phyloP scores from a whole-genome alignment of 2,329 filamentous ascomycete genomes.

The Hirsutella thompsonii region DNA sequence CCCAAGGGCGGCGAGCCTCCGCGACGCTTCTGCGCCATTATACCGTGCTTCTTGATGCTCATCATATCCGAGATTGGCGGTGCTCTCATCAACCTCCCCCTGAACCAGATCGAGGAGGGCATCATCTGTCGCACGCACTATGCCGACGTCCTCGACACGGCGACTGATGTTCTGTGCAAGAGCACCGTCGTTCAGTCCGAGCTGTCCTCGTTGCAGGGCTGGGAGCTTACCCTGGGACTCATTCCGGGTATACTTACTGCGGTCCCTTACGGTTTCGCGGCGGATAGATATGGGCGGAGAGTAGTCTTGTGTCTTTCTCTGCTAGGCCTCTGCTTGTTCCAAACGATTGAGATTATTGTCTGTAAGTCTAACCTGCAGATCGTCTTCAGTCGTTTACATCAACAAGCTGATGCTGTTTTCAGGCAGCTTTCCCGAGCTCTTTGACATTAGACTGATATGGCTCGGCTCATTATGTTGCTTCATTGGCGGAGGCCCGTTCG shows the following conservation, averaged over 20 bases:
- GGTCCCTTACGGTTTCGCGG: not conserved
- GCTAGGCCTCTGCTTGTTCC: not conserved
- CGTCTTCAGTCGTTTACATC: too few species aligned
- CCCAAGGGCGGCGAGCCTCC: not conserved
- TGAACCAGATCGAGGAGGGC: constrained; percentile 1
- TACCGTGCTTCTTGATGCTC: not conserved
- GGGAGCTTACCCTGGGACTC: not conserved
- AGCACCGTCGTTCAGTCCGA: not conserved
- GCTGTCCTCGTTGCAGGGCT: not conserved
- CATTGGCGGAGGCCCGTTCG: not conserved
- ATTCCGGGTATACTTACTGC: constrained; percentile 1
- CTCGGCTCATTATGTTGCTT: not conserved
- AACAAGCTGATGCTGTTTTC: too few species aligned
- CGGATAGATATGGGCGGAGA: constrained; percentile 1
- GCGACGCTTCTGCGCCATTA: not conserved
- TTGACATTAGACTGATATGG: not conserved
- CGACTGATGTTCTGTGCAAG: constrained; percentile 1
- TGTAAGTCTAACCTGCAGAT: not conserved
- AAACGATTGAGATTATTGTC: not conserved
- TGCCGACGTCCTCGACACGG: not conserved
- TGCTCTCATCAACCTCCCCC: not conserved
- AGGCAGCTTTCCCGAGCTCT: not conserved
- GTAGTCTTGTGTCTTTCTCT: not conserved
- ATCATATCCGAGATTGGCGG: not conserved
- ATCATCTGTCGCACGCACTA: not conserved